Evolutionary conservation across 768 basidiomycete genomes (phyloP).

Genomic region (Tulasnella sp.): DNA sequence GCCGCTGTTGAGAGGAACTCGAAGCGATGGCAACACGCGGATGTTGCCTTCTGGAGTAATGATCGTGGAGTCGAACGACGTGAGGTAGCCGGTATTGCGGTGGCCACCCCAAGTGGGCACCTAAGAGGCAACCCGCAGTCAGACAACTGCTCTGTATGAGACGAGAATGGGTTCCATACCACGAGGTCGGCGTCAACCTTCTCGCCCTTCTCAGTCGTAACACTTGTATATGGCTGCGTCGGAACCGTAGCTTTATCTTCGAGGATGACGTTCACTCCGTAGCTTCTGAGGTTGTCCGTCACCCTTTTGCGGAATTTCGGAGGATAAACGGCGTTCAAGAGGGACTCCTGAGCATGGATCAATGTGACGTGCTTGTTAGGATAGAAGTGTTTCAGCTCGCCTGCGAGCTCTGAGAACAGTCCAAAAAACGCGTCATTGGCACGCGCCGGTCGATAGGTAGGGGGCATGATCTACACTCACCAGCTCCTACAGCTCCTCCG

Average conservation of each 20-base stretch:
- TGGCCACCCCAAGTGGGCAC: conserved; percentile 34
- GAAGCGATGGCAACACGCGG: conserved; percentile 39
- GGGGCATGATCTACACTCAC: background rate
- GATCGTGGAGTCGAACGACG: conserved; percentile 34
- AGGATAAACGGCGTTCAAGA: conserved; percentile 39
- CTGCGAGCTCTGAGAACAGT: conserved; percentile 34
- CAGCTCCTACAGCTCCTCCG: conserved; percentile 38
- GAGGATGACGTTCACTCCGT: conserved; percentile 37
- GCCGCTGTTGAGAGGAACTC: conserved; percentile 35
- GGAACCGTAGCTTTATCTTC: conserved; percentile 35
- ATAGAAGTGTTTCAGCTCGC: conserved; percentile 37
- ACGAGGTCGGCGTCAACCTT: conserved; percentile 39
- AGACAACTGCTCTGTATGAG: background rate
- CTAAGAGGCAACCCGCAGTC: background rate
- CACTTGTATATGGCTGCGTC: background rate
- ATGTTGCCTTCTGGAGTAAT: conserved; percentile 34
- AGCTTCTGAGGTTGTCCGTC: conserved; percentile 19
- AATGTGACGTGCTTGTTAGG: conserved; percentile 38
- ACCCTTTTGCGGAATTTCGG: conserved; percentile 38
- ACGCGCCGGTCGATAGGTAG: background rate
- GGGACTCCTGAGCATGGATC: conserved; percentile 32
- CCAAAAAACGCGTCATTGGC: background rate
- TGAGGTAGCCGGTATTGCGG: conserved; percentile 34
- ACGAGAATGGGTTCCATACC: conserved; percentile 24
- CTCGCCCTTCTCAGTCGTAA: conserved; percentile 39